phyloP scores from a whole-genome alignment of 345 rosid species.

The Citrus mangshanensis region DNA sequence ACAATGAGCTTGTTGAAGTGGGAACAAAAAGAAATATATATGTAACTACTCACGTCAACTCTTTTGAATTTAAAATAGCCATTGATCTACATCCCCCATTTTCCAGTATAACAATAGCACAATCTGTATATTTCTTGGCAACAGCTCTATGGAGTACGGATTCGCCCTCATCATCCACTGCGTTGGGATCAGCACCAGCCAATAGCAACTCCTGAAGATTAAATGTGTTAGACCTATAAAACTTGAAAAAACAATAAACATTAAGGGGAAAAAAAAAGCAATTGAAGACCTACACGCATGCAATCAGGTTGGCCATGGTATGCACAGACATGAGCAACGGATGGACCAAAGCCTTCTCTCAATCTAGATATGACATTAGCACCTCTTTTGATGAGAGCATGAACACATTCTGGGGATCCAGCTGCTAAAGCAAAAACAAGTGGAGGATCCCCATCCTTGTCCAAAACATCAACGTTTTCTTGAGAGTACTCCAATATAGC shows the following conservation, averaged over 20 bases:
- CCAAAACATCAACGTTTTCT: constrained; percentile 84
- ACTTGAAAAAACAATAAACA: neutral
- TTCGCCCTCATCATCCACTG: constrained; percentile 96
- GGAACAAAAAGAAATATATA: neutral
- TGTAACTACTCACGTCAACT: constrained; percentile 59
- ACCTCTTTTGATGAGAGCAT: constrained; percentile 74
- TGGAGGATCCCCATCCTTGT: constrained; percentile 96
- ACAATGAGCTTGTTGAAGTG: neutral
- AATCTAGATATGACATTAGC: constrained; percentile 82
- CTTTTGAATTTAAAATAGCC: constrained; percentile 73
- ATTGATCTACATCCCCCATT: constrained; percentile 88
- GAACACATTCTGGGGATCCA: constrained; percentile 96
- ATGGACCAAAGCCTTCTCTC: constrained; percentile 90
- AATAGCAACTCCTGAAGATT: constrained; percentile 71
- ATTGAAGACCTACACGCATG: constrained; percentile 74
- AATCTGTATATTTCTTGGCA: constrained; percentile 85
- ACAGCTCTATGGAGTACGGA: constrained; percentile 91
- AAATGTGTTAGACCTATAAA: constrained; percentile 9
- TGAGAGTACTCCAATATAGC: constrained; percentile 61
- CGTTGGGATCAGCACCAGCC: constrained; percentile 99
- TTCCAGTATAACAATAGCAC: constrained; percentile 88
- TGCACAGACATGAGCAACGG: constrained; percentile 97
- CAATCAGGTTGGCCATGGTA: constrained; percentile 99
- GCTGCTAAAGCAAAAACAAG: constrained; percentile 98
- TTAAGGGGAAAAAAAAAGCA: neutral